Evolutionary conservation across 306 rosid species (phyloP), one percentile per base, ranked within the genome.

Genomic region (Fragaria ananassa): DNA sequence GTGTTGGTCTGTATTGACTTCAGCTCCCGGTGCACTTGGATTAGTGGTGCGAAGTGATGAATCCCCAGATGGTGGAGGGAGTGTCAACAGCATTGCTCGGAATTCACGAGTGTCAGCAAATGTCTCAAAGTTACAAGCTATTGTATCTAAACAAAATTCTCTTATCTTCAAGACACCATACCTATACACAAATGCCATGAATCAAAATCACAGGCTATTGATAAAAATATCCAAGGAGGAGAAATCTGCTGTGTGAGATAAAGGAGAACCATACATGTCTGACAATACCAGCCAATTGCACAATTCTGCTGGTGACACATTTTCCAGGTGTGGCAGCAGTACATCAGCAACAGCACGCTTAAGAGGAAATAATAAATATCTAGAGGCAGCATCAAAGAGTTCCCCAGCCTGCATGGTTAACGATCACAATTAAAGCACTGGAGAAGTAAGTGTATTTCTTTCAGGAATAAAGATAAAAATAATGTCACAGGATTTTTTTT

Each of bases 21-120:
- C 79, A 56, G 98, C 96, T 72, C 98, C 98, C 3, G 98, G 97
- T 57, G 91, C 89, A n/a, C 97, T 89, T 0, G 98, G 98, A 76
- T 77, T 89, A 35, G 97, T 92, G 34, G 98, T 94, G 63, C 98
- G 97, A 58, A 92, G 89, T 10, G 95, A 85, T 11, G 93, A 90
- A 80, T 94, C 98, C 67, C 98, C 98, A 1, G 98, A 92, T 71
- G 98, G 97, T 29, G 96, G 91, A 12, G 98, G 98, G 74, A 94
- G 83, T 25, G 96, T 90, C 89, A 92, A 85, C 57, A 94, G 78
- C 87, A 90, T 85, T 63, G 93, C 93, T 58, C 93, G 85, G 82
- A 94, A 94, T 76, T 94, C 98, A 62, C 58, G 56, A 29, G 88
- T 89, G 25, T 94, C 97, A 10, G 95, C 95, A 83, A 94, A 92